Percentiles rank a stretch among this genome's conserved stretches.
These are phyloP conservation scores for Lactifluus subvellereus DNA, from an alignment of 768 basidiomycete species.

Conservation along the genomic window DNA sequence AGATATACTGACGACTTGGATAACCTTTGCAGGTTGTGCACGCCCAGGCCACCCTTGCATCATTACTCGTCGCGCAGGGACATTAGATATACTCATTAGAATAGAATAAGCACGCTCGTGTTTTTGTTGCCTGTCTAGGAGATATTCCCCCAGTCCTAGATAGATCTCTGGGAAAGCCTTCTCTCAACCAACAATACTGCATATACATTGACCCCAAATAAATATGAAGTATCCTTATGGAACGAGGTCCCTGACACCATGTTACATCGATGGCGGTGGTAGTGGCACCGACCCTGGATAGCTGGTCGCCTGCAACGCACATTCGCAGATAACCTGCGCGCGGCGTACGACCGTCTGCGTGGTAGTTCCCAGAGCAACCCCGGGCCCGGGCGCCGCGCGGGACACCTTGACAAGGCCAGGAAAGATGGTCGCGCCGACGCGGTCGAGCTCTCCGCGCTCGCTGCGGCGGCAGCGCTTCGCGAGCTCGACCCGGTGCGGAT, in stretches of 20 bases:
- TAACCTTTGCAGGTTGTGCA: slow-evolving; percentile 57
- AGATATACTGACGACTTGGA: slow-evolving; percentile 14
- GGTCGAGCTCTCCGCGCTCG: slow-evolving; percentile 66
- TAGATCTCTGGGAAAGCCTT: neutral
- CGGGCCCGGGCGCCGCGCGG: slow-evolving; percentile 34
- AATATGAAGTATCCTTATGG: neutral
- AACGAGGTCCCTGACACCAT: neutral
- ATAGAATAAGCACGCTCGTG: slow-evolving; percentile 4
- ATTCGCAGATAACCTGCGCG: slow-evolving; percentile 85
- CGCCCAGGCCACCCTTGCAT: slow-evolving; percentile 77
- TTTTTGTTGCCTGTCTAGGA: neutral
- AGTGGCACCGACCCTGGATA: slow-evolving; percentile 2
- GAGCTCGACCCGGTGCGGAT: slow-evolving; percentile 75
- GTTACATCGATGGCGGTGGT: neutral
- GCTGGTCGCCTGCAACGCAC: slow-evolving; percentile 45
- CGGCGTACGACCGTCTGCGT: slow-evolving; percentile 71
- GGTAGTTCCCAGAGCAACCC: slow-evolving; percentile 40
- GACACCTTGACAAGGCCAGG: slow-evolving; percentile 83
- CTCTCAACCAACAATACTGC: neutral
- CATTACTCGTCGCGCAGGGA: slow-evolving; percentile 59
- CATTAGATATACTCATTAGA: slow-evolving; percentile 4
- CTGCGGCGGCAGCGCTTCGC: slow-evolving; percentile 75
- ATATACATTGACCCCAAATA: neutral
- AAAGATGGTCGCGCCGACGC: slow-evolving; percentile 81
- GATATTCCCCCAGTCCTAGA: neutral